Evolutionary conservation across 2,329 filamentous ascomycete genomes (phyloP).

Genomic region (Phialophora expanda): DNA sequence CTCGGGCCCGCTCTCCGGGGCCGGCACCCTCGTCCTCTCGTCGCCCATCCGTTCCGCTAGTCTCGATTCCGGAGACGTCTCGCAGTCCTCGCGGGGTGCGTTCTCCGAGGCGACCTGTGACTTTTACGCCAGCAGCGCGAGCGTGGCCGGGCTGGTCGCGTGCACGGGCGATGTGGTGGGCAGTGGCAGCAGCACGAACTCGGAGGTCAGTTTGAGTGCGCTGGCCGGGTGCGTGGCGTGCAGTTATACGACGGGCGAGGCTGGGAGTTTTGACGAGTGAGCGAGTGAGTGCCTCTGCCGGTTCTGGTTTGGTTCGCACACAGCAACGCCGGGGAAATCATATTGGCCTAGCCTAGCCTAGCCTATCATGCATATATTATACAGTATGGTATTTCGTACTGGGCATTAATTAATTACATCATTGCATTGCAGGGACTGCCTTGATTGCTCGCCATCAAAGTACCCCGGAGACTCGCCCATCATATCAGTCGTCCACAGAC

Average conservation of each 20-base stretch:
- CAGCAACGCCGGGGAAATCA: too few relatives aligned
- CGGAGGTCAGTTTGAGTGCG: neutral
- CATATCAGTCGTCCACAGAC: too few relatives aligned
- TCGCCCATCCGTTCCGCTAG: neutral
- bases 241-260: neutral
- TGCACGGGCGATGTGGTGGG: conserved; percentile 8
- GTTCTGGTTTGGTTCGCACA: too few relatives aligned
- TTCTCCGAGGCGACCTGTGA: conserved; percentile 5
- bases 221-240: neutral
- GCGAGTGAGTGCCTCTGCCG: too few relatives aligned
- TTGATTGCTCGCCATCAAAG: too few relatives aligned
- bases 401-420: too few relatives aligned
- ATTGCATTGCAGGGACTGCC: too few relatives aligned
- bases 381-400: too few relatives aligned
- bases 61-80: conserved; percentile 1
- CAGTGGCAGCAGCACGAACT: neutral
- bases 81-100: neutral
- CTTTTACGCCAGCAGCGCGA: neutral
- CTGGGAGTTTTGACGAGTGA: neutral
- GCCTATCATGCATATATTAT: too few relatives aligned
- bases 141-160: neutral
- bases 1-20: neutral
- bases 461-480: too few relatives aligned
- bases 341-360: too few relatives aligned
- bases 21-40: conserved; percentile 3